Conservation (phyloP, 1,284 basidiomycete genomes). For the Cutaneotrichosporon sp. region DNA sequence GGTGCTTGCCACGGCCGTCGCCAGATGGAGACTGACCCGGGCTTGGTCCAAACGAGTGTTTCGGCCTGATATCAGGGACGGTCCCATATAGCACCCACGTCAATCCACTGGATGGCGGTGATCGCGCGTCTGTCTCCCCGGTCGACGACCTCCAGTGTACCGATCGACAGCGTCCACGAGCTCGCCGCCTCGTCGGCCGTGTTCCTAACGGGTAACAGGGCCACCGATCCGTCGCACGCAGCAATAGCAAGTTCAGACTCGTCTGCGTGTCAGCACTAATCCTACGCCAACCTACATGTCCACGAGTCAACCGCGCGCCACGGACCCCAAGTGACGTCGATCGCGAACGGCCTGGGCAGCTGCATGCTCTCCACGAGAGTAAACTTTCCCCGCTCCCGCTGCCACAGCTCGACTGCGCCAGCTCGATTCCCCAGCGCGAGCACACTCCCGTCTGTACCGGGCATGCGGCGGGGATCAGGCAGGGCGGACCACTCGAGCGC, state of each 20-base stretch:
- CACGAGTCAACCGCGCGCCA: conserved; percentile 22
- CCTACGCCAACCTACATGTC: conserved; percentile 18
- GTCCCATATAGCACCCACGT: conserved; percentile 13
- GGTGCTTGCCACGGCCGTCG: conserved; percentile 16
- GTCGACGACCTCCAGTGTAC: conserved; percentile 1
- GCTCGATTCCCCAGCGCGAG: conserved; percentile 34
- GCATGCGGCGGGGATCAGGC: conserved; percentile 13
- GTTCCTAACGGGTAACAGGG: conserved; percentile 15
- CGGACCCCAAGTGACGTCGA: conserved; percentile 23
- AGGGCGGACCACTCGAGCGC: conserved; percentile 32
- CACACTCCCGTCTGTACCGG: conserved; percentile 32
- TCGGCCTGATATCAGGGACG: conserved; percentile 20
- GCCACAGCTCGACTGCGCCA: conserved; percentile 33
- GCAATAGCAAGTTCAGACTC: conserved; percentile 24
- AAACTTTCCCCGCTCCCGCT: conserved; percentile 17
- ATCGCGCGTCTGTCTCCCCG: conserved; percentile 23
- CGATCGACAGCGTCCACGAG: conserved; percentile 13
- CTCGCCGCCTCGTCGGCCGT: background rate
- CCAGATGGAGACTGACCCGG: conserved; percentile 32
- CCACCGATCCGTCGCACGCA: conserved; percentile 25
- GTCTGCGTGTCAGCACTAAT: conserved; percentile 16
- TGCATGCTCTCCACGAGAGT: background rate
- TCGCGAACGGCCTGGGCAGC: conserved; percentile 9
- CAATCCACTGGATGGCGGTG: conserved; percentile 32
- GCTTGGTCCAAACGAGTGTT: conserved; percentile 35